Percentiles rank a stretch among this genome's conserved stretches.
These are phyloP conservation scores for Delitschia confertaspora DNA, from an alignment of 495 filamentous ascomycete genomes.

Conservation along the genomic window DNA sequence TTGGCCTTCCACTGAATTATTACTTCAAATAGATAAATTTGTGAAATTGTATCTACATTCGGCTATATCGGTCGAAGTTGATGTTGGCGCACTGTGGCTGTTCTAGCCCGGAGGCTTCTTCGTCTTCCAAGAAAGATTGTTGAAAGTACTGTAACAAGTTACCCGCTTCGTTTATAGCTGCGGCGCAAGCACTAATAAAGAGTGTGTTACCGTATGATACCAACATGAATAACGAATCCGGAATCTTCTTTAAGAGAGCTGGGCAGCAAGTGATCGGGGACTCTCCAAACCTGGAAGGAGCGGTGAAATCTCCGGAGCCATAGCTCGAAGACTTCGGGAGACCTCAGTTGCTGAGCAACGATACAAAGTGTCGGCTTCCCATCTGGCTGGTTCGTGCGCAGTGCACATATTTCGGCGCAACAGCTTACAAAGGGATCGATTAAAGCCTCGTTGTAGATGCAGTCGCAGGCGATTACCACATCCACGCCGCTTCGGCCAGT, in stretches of 20 bases:
- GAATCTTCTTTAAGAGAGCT: constrained; percentile 48
- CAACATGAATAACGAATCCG: constrained; percentile 61
- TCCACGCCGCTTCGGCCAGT: constrained; percentile 33
- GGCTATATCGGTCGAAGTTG: no score
- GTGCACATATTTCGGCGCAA: constrained; percentile 65
- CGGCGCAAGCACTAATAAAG: no score
- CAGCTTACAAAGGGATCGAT: constrained; percentile 74
- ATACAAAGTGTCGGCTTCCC: constrained; percentile 53
- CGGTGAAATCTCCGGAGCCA: constrained; percentile 63
- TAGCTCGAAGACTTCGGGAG: constrained; percentile 70
- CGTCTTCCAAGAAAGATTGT: no score
- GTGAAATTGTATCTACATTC: background rate
- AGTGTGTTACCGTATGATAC: constrained; percentile 44
- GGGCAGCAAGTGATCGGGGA: constrained; percentile 55
- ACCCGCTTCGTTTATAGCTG: background rate
- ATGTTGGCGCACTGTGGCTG: no score
- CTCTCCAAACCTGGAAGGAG: constrained; percentile 63
- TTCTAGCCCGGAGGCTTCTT: no score
- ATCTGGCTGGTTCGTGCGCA: constrained; percentile 36
- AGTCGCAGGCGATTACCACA: constrained; percentile 39
- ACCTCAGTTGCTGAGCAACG: constrained; percentile 77
- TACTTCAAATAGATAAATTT: constrained; percentile 6
- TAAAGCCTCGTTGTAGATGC: constrained; percentile 45
- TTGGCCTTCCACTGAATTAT: constrained; percentile 15
- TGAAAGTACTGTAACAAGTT: background rate